Base-by-base conservation (phyloP, 805 yeast genomes). In the Ascoidea rubescens region DNA sequence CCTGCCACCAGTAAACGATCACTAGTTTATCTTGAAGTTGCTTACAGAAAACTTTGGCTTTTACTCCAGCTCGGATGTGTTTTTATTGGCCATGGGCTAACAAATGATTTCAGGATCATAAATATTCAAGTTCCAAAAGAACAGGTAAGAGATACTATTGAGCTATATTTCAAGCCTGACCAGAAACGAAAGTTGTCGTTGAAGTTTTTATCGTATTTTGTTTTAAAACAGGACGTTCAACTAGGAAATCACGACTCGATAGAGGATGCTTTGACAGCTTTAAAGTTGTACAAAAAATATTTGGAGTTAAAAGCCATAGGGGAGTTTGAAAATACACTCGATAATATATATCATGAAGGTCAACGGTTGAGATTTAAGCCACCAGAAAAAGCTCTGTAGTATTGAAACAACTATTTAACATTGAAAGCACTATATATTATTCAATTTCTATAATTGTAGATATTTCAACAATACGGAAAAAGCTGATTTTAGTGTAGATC, bases 181-280 rank as follows among this genome's bases (percentile, higher is more conserved):
- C 75, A 80, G 58, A 87, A 84, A 60, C 71, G 99, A 54, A 84
- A 80, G 55, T 71, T 93, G 43, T 87, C 96, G 4, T 74, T 93
- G 58, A 84, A 91, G 62, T 93, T 88, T 63, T 69, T 93, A 63
- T 88, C 95, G 10, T 89, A 89, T 74, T 79, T 80, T 32, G 71
- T 91, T 48, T 71, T 93, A 51, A 77, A 76, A 42, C 81, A 79
- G 55, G 75, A 80, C 49, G 95, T 95, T 37, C 99, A 93, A 64
- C 80, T 80, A 2, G 96, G 93, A 1, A 91, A 91, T 62, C 99
- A 93, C 66, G 98, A 95, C 64, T 91, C 98, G 0, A 89, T 93
- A 48, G 99, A 93, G 62, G 99, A 93, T 69, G 97, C 99, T 0
- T 70, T 73, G 53, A 84, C 95, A 8, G 98, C 99, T 0, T 72